Evolutionary conservation across 345 rosid species (phyloP).

Genomic region (Schrenkiella parvula): DNA sequence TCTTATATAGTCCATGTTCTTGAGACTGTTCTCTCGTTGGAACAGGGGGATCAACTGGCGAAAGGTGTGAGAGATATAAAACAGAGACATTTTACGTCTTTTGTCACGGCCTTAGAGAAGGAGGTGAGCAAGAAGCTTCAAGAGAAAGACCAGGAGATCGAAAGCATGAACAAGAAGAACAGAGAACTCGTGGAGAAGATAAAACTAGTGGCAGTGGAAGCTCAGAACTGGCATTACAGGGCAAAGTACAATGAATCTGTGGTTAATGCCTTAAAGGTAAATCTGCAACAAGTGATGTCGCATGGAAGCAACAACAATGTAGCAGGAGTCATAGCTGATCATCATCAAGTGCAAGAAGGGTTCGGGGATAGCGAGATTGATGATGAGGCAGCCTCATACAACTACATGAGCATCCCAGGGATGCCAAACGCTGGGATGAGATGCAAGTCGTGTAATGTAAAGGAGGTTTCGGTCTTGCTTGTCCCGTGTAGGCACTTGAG

Average conservation of each 20-base stretch:
- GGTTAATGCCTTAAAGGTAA: constrained; percentile 56
- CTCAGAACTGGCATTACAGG: constrained; percentile 75
- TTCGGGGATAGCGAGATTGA: constrained; percentile 82
- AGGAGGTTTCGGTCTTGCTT: constrained; percentile 64
- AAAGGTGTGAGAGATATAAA: constrained; percentile 68
- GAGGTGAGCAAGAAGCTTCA: constrained; percentile 54
- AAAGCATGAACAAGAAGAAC: constrained; percentile 64
- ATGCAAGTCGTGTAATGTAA: constrained; percentile 65
- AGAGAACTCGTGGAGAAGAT: constrained; percentile 60
- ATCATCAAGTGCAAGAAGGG: constrained; percentile 78
- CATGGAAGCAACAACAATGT: constrained; percentile 42
- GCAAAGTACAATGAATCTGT: constrained; percentile 79
- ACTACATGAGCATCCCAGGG: constrained; percentile 42
- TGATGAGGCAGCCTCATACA: constrained; percentile 69
- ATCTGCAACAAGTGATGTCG: constrained; percentile 69
- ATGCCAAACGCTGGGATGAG: constrained; percentile 35
- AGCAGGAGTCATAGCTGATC: constrained; percentile 21
- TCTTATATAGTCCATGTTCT: background rate
- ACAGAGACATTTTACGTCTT: constrained; percentile 58
- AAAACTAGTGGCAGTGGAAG: constrained; percentile 61
- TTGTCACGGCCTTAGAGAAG: constrained; percentile 64
- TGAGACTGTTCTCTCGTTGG: background rate
- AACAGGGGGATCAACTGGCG: constrained; percentile 59
- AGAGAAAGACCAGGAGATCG: constrained; percentile 70
- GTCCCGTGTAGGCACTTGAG: constrained; percentile 90